Base-by-base conservation (phyloP, 2,329 filamentous ascomycete genomes). In the Oidium heveae region DNA sequence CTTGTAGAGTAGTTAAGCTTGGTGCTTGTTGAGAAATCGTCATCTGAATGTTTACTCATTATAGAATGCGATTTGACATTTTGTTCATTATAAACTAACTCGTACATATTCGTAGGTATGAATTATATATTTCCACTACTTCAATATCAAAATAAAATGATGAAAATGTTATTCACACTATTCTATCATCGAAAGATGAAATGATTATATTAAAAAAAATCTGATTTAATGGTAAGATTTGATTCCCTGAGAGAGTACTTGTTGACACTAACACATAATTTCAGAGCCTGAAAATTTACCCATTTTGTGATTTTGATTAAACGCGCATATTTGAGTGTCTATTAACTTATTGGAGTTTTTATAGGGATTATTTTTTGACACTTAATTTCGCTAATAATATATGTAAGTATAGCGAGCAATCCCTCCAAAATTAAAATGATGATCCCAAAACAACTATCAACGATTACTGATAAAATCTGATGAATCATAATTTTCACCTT, bases 21-120 rank as follows among this genome's bases (percentile, higher is more conserved):
- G 63, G 61, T 65, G 65, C 61, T 66, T 69, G 67, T 66, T 69
- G 67, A 69, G 64, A 68, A 66, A 63, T 68, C 67, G 67, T 69
- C 67, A 69, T 61, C 67, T 69, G 67, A 69, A n/a, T n/a, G n/a
- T n/a, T n/a, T n/a, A n/a, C n/a, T n/a, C n/a, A n/a, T n/a, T n/a
- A 66, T 59, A 57, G 61, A 56, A 53, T 13, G 41, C 15, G 15
- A 1, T 15, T 47, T 20, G n/a, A 12, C 6, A 47, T 24, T 4
- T 22, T 10, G 22, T 1, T 10, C 22, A 1, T 1, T 6, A 47
- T 20, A 56, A 57, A 51, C 57, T 54, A 34, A 20, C n/a, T n/a
- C n/a, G n/a, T 32, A 3, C 46, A 4, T 53, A 7, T 36, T 16
- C 47, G 36, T 54, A 57, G 56, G 58, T 57, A 56, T 52, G 16